Evolutionary conservation across 2,329 filamentous ascomycete genomes (phyloP).

Genomic region (Aspergillus novoparasiticus): DNA sequence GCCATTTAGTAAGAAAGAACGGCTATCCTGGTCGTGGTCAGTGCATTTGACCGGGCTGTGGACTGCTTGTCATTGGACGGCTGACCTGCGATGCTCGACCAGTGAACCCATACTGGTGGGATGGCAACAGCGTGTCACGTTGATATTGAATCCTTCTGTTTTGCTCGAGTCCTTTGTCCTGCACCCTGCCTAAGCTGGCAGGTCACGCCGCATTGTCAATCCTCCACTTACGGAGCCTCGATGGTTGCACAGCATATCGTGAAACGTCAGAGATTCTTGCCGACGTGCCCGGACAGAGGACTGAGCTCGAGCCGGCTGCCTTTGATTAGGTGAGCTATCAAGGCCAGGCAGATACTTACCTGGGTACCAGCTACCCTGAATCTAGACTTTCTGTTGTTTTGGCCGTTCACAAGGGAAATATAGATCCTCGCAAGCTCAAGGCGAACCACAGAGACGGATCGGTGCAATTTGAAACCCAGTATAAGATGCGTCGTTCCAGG

Average conservation of each 20-base stretch:
- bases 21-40: not conserved
- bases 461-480: slow-evolving; percentile 6
- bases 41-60: not conserved
- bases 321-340: not conserved
- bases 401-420: not conserved
- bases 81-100: not conserved
- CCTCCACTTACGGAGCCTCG: slow-evolving; percentile 4
- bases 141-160: not conserved
- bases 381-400: not conserved
- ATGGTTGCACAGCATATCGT: slow-evolving; percentile 3
- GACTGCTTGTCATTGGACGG: not conserved
- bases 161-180: not conserved
- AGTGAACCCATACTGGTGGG: not conserved
- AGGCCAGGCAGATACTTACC: not conserved
- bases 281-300: not conserved
- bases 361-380: not conserved
- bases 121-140: not conserved
- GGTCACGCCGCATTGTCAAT: slow-evolving; percentile 5
- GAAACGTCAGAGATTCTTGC: not conserved
- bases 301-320: not conserved
- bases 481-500: not conserved
- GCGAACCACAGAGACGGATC: not conserved
- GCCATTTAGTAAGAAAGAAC: not conserved
- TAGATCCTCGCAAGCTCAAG: not conserved
- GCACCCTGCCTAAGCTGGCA: slow-evolving; percentile 2